These are phyloP conservation scores for Powellomyces hirtus DNA, from an alignment of 192 early-diverging fungal species.

Conservation along the genomic window DNA sequence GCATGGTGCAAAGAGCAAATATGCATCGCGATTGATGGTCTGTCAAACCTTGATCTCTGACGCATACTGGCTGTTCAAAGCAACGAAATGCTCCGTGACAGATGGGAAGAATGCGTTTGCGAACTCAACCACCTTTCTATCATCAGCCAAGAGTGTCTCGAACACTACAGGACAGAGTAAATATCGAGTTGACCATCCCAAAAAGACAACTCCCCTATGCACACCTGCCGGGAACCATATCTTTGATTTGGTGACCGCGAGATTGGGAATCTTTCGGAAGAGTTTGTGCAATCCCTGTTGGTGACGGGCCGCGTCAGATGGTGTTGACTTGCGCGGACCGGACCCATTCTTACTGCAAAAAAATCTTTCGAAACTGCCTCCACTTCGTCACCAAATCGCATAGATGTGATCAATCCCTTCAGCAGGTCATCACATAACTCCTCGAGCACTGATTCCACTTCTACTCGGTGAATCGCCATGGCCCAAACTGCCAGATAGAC, in stretches of 20 bases:
- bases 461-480: neutral
- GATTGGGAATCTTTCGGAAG: neutral
- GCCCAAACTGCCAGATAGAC: slow-evolving; percentile 4
- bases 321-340: neutral
- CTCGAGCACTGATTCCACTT: neutral
- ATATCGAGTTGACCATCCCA: neutral
- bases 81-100: neutral
- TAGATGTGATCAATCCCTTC: neutral
- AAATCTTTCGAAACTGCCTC: neutral
- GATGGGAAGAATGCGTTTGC: slow-evolving; percentile 1
- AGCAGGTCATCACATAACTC: neutral
- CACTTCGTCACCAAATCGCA: neutral
- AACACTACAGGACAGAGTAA: neutral
- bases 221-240: neutral
- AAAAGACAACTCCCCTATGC: neutral
- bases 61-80: neutral
- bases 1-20: no score
- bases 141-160: neutral
- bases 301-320: neutral
- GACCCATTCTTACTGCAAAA: neutral
- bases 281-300: neutral
- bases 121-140: neutral
- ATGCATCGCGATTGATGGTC: no score
- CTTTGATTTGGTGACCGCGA: neutral
- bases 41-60: slow-evolving; percentile 7